Base-by-base conservation (phyloP, 192 early-diverging fungal genomes). In the Backusella tarrabulga region DNA sequence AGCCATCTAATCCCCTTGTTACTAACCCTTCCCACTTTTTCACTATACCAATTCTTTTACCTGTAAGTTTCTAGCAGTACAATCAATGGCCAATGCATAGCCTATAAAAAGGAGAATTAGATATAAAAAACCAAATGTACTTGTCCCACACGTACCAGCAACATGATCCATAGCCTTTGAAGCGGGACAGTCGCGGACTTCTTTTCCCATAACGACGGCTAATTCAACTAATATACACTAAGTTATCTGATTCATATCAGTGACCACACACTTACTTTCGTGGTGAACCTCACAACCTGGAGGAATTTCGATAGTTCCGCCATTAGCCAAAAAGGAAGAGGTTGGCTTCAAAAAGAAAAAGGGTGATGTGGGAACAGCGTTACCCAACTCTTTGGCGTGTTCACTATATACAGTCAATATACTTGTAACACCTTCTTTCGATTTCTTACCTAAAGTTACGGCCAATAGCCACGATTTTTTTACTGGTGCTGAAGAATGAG, bases 281-380 rank as follows among this genome's bases (percentile, higher is more conserved):
- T 97, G 95, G 82, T 97, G 95, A 15, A 97, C 93, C 44, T 88
- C 85, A 74, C 88, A 89, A 11, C 91, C 93, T 23, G 81, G 77
- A 3, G 96, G 97, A 44, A 97, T 88, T 77, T 97, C 95, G 41
- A 98, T 93, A 75, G 77, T 83, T 14, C 88, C 85, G 12, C 91
- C 92, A 41, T 88, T 85, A 9, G 82, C 63, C 42, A 96, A 83
- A 79, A 92, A 95, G 32, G 94, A 94, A 44, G 93, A 91, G 1
- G 94, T 91, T 23, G 97, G 97, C 87, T 99, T 99, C 44, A 99
- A 87, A 83, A 99, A 99, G 81, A 97, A 94, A 78, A 97, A 92
- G 23, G 97, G 97, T 9, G 86, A 76, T 46, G 83, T 93, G 0
- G 97, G 97, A 23, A 97, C 93, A n/a, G 93, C 88, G 83, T 95